These are phyloP conservation scores for Fusarium sp. DNA, from an alignment of 2,329 filamentous ascomycete species.

Conservation along the genomic window DNA sequence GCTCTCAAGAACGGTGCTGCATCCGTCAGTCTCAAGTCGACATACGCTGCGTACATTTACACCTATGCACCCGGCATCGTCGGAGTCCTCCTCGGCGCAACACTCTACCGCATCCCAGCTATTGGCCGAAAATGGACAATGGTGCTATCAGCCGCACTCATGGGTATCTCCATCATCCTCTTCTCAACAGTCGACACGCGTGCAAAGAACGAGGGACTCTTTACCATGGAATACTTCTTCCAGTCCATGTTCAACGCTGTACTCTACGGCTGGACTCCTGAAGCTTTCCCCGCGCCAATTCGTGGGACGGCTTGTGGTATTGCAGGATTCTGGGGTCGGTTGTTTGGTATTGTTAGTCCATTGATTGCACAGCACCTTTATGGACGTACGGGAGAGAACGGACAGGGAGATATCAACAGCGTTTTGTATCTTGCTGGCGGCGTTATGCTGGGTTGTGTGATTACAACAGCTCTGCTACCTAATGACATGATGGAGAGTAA, in stretches of 20 bases:
- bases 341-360: conserved; percentile 69
- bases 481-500: conserved; percentile 51
- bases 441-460: conserved; percentile 63
- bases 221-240: conserved; percentile 59
- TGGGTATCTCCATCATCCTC: conserved; percentile 59
- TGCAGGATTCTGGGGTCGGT: conserved; percentile 68
- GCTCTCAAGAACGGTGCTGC: conserved; percentile 62
- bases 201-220: conserved; percentile 53
- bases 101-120: conserved; percentile 54
- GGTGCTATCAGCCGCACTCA: conserved; percentile 58
- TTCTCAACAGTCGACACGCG: conserved; percentile 56
- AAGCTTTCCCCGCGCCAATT: conserved; percentile 67
- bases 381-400: conserved; percentile 43
- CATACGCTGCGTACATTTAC: conserved; percentile 65
- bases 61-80: conserved; percentile 65
- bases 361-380: conserved; percentile 63
- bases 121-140: conserved; percentile 58
- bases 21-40: conserved; percentile 56
- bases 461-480: conserved; percentile 63
- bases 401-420: conserved; percentile 57
- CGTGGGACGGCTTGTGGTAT: conserved; percentile 68
- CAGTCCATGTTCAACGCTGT: conserved; percentile 55
- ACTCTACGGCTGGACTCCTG: conserved; percentile 63
- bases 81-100: conserved; percentile 61
- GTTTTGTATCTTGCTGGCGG: conserved; percentile 68